Conservation (phyloP, 2,329 filamentous ascomycete species). For the Curvularia sp. region DNA sequence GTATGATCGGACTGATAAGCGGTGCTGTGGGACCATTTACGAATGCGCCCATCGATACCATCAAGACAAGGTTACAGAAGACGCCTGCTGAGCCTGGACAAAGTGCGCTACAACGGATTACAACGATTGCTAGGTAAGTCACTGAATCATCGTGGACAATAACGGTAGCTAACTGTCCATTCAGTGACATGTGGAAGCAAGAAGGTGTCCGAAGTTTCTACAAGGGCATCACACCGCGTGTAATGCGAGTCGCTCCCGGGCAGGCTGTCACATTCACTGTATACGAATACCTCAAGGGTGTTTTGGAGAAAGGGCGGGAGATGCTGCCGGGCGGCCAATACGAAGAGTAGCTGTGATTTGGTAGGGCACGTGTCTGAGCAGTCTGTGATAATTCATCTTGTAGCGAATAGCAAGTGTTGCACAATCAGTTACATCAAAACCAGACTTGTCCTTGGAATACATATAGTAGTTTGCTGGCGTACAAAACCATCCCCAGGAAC, state of each 20-base stretch:
- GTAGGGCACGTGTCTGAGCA: neutral
- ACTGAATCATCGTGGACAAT: neutral
- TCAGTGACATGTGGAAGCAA: slow-evolving; percentile 68
- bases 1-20: slow-evolving; percentile 84
- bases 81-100: slow-evolving; percentile 82
- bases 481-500: neutral
- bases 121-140: slow-evolving; percentile 68
- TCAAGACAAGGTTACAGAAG: slow-evolving; percentile 96
- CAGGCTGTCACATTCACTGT: slow-evolving; percentile 78
- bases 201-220: slow-evolving; percentile 96
- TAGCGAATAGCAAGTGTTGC: neutral
- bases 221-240: slow-evolving; percentile 96
- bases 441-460: neutral
- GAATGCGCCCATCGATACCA: slow-evolving; percentile 98
- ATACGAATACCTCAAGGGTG: slow-evolving; percentile 60
- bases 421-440: neutral
- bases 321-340: slow-evolving; percentile 56
- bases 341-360: slow-evolving; percentile 51
- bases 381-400: neutral
- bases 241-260: slow-evolving; percentile 96
- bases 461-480: neutral
- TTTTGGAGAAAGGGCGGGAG: slow-evolving; percentile 57
- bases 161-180: slow-evolving; percentile 16
- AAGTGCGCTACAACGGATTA: slow-evolving; percentile 79
- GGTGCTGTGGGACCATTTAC: slow-evolving; percentile 95